Base-by-base conservation (phyloP, 176 grass and related monocot species). In the Guadua angustifolia region DNA sequence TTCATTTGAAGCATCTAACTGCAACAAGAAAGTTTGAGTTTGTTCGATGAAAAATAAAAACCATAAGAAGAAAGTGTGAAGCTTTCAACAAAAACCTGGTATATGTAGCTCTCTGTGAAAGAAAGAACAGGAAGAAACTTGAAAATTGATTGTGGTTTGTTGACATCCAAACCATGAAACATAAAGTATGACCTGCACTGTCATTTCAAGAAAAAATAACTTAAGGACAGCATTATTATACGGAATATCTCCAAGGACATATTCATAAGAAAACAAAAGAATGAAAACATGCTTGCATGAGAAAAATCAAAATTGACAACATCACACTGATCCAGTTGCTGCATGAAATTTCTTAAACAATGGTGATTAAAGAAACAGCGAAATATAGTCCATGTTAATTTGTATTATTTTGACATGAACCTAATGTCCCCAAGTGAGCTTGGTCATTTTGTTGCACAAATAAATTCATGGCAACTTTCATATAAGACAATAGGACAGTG, bases 71-170 rank as follows among this genome's bases (percentile, higher is more conserved):
- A 84, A 68, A 70, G 11, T 40, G 26, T 38, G 12, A 44, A 52
- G 13, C 35, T 39, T 83, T 84, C 33, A 84, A 66, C 4, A 77
- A 60, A 74, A 57, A 98, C 95, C 95, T 95, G 95, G 84, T 98
- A 98, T 87, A 98, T 98, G 84, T 95, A 98, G 89, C 91, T 95
- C 69, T 98, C 95, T 4, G 92, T 93, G 86, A 98, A 92, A 65
- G 79, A 95, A 84, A 98, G 95, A 73, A 95, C 5, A 84, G 93
- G 95, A 77, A 95, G 89, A 83, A 87, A 93, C 77, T 95, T 93
- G 88, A 98, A 98, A 76, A 95, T 88, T 10, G 67, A 72, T 39
- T 95, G 77, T 73, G 87, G 89, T 51, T 64, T 77, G 77, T 81
- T 92, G 77, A 66, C 85, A 42, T 95, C 91, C 83, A 95, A 80